A percentile compares a stretch with the other conserved stretches of the same genome.
These are phyloP conservation scores for Gleditsia sinensis DNA, from an alignment of 306 rosid species.

Conservation along the genomic window DNA sequence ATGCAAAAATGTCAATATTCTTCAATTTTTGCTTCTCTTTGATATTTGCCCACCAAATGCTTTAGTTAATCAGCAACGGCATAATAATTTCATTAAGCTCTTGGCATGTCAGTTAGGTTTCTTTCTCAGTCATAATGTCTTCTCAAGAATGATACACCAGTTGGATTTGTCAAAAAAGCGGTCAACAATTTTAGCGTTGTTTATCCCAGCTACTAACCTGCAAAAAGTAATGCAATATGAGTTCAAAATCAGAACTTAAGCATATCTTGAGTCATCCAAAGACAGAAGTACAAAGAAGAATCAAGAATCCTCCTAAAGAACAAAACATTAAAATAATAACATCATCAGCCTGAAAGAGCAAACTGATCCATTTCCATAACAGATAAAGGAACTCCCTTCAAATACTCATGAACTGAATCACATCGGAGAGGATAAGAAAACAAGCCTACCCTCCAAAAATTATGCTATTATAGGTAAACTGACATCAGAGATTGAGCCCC, in stretches of 20 bases:
- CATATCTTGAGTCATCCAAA: slow-evolving; percentile 14
- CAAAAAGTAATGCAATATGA: slow-evolving; percentile 29
- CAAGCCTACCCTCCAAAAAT: background rate
- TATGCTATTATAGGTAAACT: no score
- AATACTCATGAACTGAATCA: background rate
- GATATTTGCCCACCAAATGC: background rate
- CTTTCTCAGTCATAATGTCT: slow-evolving; percentile 45
- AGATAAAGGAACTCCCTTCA: background rate
- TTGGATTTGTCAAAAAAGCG: slow-evolving; percentile 89
- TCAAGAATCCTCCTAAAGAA: background rate
- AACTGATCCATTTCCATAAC: background rate
- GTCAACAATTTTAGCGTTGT: slow-evolving; percentile 69
- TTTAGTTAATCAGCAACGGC: background rate
- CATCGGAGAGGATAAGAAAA: background rate
- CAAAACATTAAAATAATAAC: background rate
- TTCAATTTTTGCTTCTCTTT: background rate
- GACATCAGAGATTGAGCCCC: background rate
- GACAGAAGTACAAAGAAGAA: background rate
- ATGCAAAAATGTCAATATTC: background rate
- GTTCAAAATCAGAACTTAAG: slow-evolving; percentile 18
- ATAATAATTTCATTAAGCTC: background rate
- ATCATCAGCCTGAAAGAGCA: background rate
- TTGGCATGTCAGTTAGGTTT: slow-evolving; percentile 11
- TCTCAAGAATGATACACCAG: slow-evolving; percentile 92
- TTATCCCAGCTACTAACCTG: slow-evolving; percentile 77